Base-by-base conservation (phyloP, 768 basidiomycete species). In the Cubamyces lactineus region DNA sequence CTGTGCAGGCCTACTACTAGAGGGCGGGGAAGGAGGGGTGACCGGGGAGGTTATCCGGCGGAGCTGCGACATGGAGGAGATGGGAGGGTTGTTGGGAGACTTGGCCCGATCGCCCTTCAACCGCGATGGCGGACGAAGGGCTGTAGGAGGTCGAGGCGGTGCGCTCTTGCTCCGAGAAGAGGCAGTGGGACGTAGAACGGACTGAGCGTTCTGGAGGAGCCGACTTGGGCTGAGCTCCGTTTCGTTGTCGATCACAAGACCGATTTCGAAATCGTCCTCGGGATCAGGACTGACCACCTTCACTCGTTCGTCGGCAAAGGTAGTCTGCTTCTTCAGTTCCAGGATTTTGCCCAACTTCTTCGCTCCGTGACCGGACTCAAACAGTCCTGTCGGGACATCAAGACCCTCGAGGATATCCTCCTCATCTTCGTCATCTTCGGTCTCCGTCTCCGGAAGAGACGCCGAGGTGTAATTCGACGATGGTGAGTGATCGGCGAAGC, bases 241-340 rank as follows among this genome's bases (percentile, higher is more conserved):
- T 71, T 92, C 92, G 64, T 91, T 89, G 68, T 89, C 87, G 67
- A 95, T 87, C 65, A 93, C 82, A 54, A 95, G 86, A 15, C 92
- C 92, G 62, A 83, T 83, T 74, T 95, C 92, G 64, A 94, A 93
- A 72, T 93, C 90, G 62, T 94, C 92, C 68, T 94, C 92, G 13
- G 80, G 84, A 72, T 92, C 85, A 16, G 86, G 83, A 60, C 75
- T 80, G 24, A 84, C 76, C 7, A 83, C 70, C 65, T 84, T 87
- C 65, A 81, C 72, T 19, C 75, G 75, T 23, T 82, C 81, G 19
- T 85, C 83, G 48, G 79, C 80, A 72, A 84, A 80, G 67, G 85
- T 85, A 23, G 74, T 68, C 66, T 78, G 81, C 76, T 83, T 84
- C 77, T 82, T 84, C 63, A 73, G 72, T 67, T 85, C 84, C 42